Conservation (phyloP, 2,329 filamentous ascomycete species). For the Akanthomyces dipterigenus region DNA sequence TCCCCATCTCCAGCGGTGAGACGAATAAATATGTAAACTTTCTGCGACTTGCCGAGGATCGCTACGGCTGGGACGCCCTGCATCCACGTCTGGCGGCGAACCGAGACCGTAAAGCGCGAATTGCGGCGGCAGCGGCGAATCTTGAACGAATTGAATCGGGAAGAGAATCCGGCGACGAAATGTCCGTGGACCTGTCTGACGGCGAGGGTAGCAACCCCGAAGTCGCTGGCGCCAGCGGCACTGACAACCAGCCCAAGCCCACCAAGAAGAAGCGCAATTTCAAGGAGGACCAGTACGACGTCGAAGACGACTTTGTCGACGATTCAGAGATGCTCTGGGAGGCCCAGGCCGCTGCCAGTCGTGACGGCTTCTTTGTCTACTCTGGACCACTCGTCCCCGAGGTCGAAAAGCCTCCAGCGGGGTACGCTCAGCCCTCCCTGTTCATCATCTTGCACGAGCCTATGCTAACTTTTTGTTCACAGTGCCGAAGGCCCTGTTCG, state of each 20-base stretch:
- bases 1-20: slow-evolving; percentile 67
- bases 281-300: slow-evolving; percentile 77
- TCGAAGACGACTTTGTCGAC: slow-evolving; percentile 79
- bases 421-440: slow-evolving; percentile 37
- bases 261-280: slow-evolving; percentile 79
- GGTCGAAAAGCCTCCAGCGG: slow-evolving; percentile 62
- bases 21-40: slow-evolving; percentile 94
- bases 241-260: slow-evolving; percentile 55
- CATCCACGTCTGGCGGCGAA: slow-evolving; percentile 88
- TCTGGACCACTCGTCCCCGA: slow-evolving; percentile 85
- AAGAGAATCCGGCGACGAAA: slow-evolving; percentile 70
- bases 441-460: not conserved
- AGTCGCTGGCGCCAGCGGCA: slow-evolving; percentile 58
- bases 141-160: slow-evolving; percentile 68
- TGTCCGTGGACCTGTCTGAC: slow-evolving; percentile 70
- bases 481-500: slow-evolving; percentile 70
- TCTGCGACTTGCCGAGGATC: slow-evolving; percentile 84
- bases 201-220: slow-evolving; percentile 83
- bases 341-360: slow-evolving; percentile 85
- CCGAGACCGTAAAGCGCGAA: slow-evolving; percentile 77
- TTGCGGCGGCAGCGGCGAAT: slow-evolving; percentile 81
- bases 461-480: slow-evolving; percentile 27
- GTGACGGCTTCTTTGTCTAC: slow-evolving; percentile 97
- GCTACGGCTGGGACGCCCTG: slow-evolving; percentile 88
- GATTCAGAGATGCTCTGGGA: slow-evolving; percentile 95